Evolutionary conservation across 352 stramenopile species (phyloP), one percentile per base, ranked within the genome.

Genomic region (Phytophthora kernoviae): DNA sequence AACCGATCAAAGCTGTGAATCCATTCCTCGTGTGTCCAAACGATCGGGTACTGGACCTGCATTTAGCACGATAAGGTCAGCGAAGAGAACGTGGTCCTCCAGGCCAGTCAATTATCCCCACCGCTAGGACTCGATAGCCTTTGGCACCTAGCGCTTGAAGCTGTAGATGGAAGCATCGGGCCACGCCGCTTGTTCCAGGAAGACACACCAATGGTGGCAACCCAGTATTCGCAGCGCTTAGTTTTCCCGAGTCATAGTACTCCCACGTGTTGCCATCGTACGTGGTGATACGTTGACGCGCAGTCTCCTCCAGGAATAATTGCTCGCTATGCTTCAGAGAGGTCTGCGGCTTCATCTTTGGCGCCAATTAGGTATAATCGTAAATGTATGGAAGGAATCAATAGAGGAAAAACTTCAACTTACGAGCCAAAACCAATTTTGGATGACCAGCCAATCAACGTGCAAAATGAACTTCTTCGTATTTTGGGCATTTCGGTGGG

Each of bases 21-120:
- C 83, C 81, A 91, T 42, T 91, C 81, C n/a, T 91, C 75, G 12
- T 90, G 79, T n/a, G 66, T 89, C 83, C 83, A 93, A 43, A 91
- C 77, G 21, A 84, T 62, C 2, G 83, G 83, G 21, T 90, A 65
- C 51, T 93, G 83, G n/a, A 92, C 64, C 81, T 69, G 44, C 79
- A 49, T 5, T 22, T 43, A 11, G 49, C 20, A 18, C 20, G 54
- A 20, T 5, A 49, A n/a, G 5, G 40, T 42, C 33, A 57, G 18
- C 33, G 34, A 18, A 8, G 51, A n/a, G 7, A 21, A 5, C 37
- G 34, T 30, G 8, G 3, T 43, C 10, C 27, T 5, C 3, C 5
- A 27, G 1, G 21, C 5, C 1, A 40, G 4, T 52, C 2, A 14
- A 36, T 33, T 30, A 12, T 17, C 57, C 74, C 11, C 20, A 91